A percentile compares a stretch with the other conserved stretches of the same genome.
These are phyloP conservation scores for Phytophthora cryptogea DNA, from an alignment of 352 stramenopile species.

Conservation along the genomic window DNA sequence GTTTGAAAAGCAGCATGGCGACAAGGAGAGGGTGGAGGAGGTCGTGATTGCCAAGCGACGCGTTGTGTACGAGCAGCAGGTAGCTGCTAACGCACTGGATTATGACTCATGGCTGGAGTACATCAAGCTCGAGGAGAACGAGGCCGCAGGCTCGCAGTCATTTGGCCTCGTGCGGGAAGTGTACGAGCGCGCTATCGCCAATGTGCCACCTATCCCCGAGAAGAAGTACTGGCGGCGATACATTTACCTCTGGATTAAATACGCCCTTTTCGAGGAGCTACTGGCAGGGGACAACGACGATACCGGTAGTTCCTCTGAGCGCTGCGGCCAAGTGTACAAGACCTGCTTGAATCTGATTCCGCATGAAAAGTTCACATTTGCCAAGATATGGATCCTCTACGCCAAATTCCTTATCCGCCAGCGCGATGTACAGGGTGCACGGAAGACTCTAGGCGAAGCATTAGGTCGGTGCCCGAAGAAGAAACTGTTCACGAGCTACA, in stretches of 20 bases:
- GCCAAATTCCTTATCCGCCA: constrained; percentile 97
- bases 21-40: constrained; percentile 95
- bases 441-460: constrained; percentile 93
- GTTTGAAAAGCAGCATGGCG: constrained; percentile 99
- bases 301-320: constrained; percentile 46
- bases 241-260: constrained; percentile 99
- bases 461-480: constrained; percentile 94
- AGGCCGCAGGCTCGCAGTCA: constrained; percentile 57
- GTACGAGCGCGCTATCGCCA: constrained; percentile 95
- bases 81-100: constrained; percentile 92
- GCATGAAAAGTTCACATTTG: constrained; percentile 97
- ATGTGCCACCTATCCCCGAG: constrained; percentile 93
- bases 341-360: constrained; percentile 94
- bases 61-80: constrained; percentile 94
- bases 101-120: constrained; percentile 99
- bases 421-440: constrained; percentile 91
- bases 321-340: constrained; percentile 94
- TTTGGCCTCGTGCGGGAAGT: constrained; percentile 90
- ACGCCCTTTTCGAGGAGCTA: constrained; percentile 98
- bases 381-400: constrained; percentile 98
- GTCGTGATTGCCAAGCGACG: constrained; percentile 95
- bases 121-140: constrained; percentile 96
- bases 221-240: constrained; percentile 99
- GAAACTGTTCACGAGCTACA: constrained; percentile 94
- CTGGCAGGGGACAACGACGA: constrained; percentile 69